Evolutionary conservation across 75 land plant genomes (phyloP).

Genomic region (Cupressus sempervirens): DNA sequence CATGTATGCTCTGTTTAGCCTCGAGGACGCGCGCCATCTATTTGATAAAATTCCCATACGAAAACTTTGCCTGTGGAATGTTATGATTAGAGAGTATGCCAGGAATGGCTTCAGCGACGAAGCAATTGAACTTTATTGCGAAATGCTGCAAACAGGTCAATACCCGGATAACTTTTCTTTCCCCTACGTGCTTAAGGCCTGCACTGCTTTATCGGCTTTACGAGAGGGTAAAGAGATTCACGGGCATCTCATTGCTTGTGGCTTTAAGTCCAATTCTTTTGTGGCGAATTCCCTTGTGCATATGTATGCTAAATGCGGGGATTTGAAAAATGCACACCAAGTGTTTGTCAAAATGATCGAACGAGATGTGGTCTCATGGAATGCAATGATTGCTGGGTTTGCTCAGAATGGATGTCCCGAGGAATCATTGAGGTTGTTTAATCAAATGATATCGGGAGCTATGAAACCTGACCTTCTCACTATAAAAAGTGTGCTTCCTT

Average conservation of each 20-base stretch:
- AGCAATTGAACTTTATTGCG: slow-evolving; percentile 56
- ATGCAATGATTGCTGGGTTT: slow-evolving; percentile 57
- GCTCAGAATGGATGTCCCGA: slow-evolving; percentile 21
- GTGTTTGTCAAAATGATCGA: slow-evolving; percentile 49
- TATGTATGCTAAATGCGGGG: slow-evolving; percentile 42
- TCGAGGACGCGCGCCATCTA: slow-evolving; percentile 41
- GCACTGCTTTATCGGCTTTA: slow-evolving; percentile 39
- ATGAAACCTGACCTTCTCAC: slow-evolving; percentile 42
- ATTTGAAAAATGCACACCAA: slow-evolving; percentile 22
- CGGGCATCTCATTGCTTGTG: slow-evolving; percentile 42
- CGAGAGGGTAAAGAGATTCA: slow-evolving; percentile 52
- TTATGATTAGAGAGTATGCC: slow-evolving; percentile 60
- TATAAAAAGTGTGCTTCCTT: slow-evolving; percentile 46
- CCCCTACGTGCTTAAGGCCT: slow-evolving; percentile 57
- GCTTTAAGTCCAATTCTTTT: slow-evolving; percentile 29
- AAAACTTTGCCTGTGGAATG: slow-evolving; percentile 50
- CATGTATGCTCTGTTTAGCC: slow-evolving; percentile 37
- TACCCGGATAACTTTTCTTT: slow-evolving; percentile 56
- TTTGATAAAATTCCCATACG: slow-evolving; percentile 48
- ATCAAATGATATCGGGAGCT: slow-evolving; percentile 30
- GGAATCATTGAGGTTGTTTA: slow-evolving; percentile 24
- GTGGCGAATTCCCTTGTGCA: slow-evolving; percentile 54
- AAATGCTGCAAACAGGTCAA: slow-evolving; percentile 61
- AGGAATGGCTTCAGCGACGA: slow-evolving; percentile 39
- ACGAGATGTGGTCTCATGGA: slow-evolving; percentile 73